Evolutionary conservation across 1,284 basidiomycete genomes (phyloP).

Genomic region (Porogramme epimiltina): DNA sequence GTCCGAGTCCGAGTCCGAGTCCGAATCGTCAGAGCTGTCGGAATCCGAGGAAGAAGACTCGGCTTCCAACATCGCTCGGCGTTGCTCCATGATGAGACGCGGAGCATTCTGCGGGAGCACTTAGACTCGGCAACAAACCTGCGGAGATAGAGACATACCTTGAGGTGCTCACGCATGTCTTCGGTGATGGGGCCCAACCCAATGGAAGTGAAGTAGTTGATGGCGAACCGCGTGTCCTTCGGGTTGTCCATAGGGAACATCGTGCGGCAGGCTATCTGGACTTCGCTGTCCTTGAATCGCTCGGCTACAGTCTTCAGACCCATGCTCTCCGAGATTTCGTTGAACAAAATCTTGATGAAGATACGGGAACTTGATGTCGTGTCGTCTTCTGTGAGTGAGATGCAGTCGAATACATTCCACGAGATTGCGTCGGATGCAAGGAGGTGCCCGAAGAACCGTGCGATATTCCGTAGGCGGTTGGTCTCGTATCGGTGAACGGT

Average conservation of each 20-base stretch:
- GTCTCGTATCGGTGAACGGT: constrained; percentile 99
- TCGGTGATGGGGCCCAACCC: constrained; percentile 91
- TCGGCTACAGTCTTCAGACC: constrained; percentile 84
- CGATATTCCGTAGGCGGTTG: constrained; percentile 96
- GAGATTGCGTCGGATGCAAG: constrained; percentile 86
- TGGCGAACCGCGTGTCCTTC: constrained; percentile 95
- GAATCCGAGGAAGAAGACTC: constrained; percentile 67
- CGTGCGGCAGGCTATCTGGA: constrained; percentile 72
- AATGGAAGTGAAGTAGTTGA: constrained; percentile 98
- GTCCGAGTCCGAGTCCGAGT: constrained; percentile 41
- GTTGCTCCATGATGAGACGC: constrained; percentile 89
- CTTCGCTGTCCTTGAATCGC: constrained; percentile 85
- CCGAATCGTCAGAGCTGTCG: constrained; percentile 43
- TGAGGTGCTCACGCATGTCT: constrained; percentile 94
- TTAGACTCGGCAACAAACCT: not conserved
- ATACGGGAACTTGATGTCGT: constrained; percentile 96
- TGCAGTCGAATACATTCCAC: constrained; percentile 83
- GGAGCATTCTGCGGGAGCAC: constrained; percentile 76
- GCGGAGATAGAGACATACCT: constrained; percentile 52
- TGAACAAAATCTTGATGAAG: constrained; percentile 96
- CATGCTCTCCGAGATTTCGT: constrained; percentile 93
- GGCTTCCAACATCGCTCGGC: constrained; percentile 79
- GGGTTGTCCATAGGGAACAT: constrained; percentile 98
- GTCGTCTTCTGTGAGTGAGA: constrained; percentile 97
- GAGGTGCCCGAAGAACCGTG: constrained; percentile 93